Evolutionary conservation across 495 filamentous ascomycete species (phyloP).

Genomic region (Trichoderma orchidacearum): DNA sequence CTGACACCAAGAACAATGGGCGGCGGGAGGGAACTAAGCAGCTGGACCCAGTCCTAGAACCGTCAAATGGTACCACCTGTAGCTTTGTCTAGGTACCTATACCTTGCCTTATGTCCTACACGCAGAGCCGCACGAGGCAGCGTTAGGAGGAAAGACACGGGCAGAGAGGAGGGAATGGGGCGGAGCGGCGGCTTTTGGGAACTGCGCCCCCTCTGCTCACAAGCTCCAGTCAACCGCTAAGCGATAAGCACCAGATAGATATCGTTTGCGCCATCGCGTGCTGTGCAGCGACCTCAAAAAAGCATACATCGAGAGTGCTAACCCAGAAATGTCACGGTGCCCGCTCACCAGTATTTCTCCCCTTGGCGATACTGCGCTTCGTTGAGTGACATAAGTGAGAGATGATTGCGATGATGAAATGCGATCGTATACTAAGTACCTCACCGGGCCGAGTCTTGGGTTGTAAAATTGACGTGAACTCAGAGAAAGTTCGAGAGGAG

Average conservation of each 20-base stretch:
- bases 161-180: background rate
- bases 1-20: background rate
- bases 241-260: background rate
- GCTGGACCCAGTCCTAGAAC: background rate
- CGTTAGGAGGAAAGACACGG: background rate
- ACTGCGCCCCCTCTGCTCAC: background rate
- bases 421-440: background rate
- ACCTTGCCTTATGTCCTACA: background rate
- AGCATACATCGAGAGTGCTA: too few relatives aligned
- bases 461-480: too few relatives aligned
- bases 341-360: too few relatives aligned
- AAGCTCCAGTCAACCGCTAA: background rate
- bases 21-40: background rate
- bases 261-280: background rate
- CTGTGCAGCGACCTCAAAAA: background rate
- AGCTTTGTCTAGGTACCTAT: too few relatives aligned
- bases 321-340: too few relatives aligned
- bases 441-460: background rate
- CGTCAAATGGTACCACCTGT: too few relatives aligned
- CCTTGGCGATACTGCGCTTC: too few relatives aligned
- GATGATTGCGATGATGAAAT: background rate
- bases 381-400: too few relatives aligned
- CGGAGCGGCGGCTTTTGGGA: background rate
- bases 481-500: too few relatives aligned
- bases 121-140: background rate